Evolutionary conservation across 805 yeast genomes (phyloP), one percentile per base, ranked within the genome.

Genomic region (Debaryomyces castellii): DNA sequence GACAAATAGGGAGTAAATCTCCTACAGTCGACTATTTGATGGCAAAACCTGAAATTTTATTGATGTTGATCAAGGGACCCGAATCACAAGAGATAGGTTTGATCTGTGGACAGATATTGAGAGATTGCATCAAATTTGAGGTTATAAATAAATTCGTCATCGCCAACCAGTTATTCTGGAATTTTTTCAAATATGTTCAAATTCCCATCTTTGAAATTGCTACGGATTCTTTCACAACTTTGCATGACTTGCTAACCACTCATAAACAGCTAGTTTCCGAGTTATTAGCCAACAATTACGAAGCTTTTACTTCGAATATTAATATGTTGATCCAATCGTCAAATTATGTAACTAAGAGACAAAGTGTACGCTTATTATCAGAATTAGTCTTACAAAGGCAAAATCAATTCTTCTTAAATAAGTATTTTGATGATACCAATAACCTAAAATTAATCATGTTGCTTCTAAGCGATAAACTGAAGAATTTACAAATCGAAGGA

Each of bases 301-400:
- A 74, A 3, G 61, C 59, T 27, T 89, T 94, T 63, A 83, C 83
- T 17, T 60, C 63, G 27, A 68, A 73, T 50, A 84, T 89, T 53
- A 90, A 89, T 62, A 74, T 74, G 44, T 69, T 92, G 48, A 83
- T 94, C 49, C 79, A 81, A 38, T 85, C 89, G 39, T 80, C 82
- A 12, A 90, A 87, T 64, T 94, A 94, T 64, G 97, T 94, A 24
- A 89, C 96, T 2, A 89, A 90, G 61, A 81, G 99, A 51, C 98
- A 92, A 66, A 83, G 95, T 27, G 81, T 90, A 27, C 86, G 86
- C 55, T 69, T 94, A 25, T 72, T 91, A 47, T 79, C 86, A 12
- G 85, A 83, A 43, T 71, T 94, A 50, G 82, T 94, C 3, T 71
- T 87, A 48, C 81, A 81, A 46, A 78, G 89, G 51, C 75, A 83